These are phyloP conservation scores for Fusarium euwallaceae DNA, from an alignment of 2,329 filamentous ascomycete species.

Conservation along the genomic window DNA sequence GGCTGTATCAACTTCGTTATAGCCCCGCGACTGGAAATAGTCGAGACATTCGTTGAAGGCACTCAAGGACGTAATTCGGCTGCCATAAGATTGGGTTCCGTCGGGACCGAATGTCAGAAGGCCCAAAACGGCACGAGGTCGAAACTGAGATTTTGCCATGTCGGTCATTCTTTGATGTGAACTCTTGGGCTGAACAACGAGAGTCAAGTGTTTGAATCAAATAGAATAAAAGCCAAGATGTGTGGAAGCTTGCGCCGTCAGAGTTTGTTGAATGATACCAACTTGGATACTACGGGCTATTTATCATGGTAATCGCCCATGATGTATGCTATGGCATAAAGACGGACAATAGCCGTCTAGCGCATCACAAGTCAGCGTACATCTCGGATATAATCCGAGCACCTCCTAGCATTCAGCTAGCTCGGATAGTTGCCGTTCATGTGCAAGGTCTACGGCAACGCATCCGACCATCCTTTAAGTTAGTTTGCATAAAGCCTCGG, in stretches of 20 bases:
- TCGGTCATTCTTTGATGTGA: not conserved
- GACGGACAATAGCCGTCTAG: not conserved
- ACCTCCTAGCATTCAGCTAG: not conserved
- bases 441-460: not conserved
- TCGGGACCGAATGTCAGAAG: not conserved
- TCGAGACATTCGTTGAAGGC: not conserved
- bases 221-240: not conserved
- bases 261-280: not conserved
- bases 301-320: not conserved
- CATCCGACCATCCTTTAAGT: not conserved
- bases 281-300: not conserved
- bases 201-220: not conserved
- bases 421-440: not conserved
- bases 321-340: not conserved
- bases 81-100: not conserved
- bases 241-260: not conserved
- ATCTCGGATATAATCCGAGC: not conserved
- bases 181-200: too few relatives aligned
- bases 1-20: not conserved
- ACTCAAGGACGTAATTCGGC: not conserved
- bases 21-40: not conserved
- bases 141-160: not conserved
- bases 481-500: not conserved
- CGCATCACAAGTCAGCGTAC: not conserved
- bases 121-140: not conserved